Conservation (phyloP, 73 alveolate genomes). For the Paramecium octaurelia region DNA sequence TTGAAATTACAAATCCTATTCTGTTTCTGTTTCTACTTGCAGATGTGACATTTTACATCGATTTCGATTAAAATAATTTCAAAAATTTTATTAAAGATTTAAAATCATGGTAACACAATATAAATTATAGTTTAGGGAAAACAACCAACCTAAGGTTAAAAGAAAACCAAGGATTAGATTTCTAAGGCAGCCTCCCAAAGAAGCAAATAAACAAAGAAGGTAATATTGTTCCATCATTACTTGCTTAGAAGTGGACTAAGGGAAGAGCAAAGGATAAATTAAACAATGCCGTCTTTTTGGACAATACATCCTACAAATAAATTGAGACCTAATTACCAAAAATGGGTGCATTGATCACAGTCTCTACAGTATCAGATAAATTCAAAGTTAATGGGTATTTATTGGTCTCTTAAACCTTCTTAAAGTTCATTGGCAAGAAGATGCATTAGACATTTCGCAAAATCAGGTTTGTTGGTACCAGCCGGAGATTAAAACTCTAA, state of each 20-base stretch:
- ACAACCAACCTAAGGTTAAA: slow-evolving; percentile 31
- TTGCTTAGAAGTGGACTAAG: slow-evolving; percentile 60
- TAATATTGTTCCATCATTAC: background rate
- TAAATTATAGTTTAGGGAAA: background rate
- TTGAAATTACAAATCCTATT: too few species aligned
- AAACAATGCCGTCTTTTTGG: slow-evolving; percentile 60
- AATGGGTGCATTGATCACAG: slow-evolving; percentile 58
- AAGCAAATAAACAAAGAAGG: slow-evolving; percentile 27
- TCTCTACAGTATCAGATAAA: slow-evolving; percentile 53
- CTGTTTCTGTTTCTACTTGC: background rate
- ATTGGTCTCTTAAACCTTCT: background rate
- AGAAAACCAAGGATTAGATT: slow-evolving; percentile 34
- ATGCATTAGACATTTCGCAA: background rate
- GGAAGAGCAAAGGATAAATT: slow-evolving; percentile 64
- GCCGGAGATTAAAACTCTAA: background rate
- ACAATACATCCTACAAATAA: background rate
- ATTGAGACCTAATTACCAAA: slow-evolving; percentile 44
- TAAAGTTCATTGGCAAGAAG: slow-evolving; percentile 45
- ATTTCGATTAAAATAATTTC: background rate
- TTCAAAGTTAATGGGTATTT: slow-evolving; percentile 61
- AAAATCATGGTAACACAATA: background rate
- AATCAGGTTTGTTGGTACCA: background rate
- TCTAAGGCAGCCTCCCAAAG: slow-evolving; percentile 31
- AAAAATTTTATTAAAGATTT: slow-evolving; percentile 6
- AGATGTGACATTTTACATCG: background rate